Evolutionary conservation across 345 rosid species (phyloP).

Genomic region (Gossypium bickii): DNA sequence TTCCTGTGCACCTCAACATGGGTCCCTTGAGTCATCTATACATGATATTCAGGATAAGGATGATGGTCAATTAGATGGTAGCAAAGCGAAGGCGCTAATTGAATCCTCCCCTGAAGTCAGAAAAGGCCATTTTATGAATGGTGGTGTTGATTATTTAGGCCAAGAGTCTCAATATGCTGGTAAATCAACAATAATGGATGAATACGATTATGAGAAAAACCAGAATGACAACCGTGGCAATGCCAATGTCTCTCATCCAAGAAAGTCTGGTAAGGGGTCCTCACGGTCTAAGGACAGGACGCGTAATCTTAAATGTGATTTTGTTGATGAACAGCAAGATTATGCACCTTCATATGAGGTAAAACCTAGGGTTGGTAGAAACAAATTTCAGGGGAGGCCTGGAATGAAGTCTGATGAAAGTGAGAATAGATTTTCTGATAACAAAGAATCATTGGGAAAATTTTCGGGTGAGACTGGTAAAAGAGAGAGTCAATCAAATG

Average conservation of each 20-base stretch:
- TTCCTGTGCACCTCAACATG: conserved; percentile 25
- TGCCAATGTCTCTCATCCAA: conserved; percentile 41
- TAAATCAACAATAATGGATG: conserved; percentile 32
- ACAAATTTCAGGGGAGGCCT: conserved; percentile 35
- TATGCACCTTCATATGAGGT: conserved; percentile 32
- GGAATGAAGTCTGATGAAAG: conserved; percentile 33
- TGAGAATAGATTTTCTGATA: conserved; percentile 41
- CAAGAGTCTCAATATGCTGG: conserved; percentile 29
- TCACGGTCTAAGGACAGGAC: conserved; percentile 66
- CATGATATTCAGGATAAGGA: conserved; percentile 46
- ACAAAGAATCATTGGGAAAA: conserved; percentile 39
- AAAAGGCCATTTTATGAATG: conserved; percentile 29
- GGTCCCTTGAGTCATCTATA: conserved; percentile 43
- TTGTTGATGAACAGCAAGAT: conserved; percentile 32
- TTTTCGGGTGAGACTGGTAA: conserved; percentile 35
- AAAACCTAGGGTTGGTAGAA: conserved; percentile 39
- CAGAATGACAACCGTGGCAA: conserved; percentile 39
- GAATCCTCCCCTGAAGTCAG: conserved; percentile 42
- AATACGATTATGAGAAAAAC: conserved; percentile 35
- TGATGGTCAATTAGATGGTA: conserved; percentile 24
- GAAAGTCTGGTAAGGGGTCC: conserved; percentile 62
- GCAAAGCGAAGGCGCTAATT: conserved; percentile 42
- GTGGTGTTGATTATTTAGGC: conserved; percentile 36
- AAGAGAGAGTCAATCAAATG: conserved; percentile 33
- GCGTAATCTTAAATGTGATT: conserved; percentile 43